Base-by-base conservation (phyloP, 352 stramenopile species). In the Pythium coloratum region DNA sequence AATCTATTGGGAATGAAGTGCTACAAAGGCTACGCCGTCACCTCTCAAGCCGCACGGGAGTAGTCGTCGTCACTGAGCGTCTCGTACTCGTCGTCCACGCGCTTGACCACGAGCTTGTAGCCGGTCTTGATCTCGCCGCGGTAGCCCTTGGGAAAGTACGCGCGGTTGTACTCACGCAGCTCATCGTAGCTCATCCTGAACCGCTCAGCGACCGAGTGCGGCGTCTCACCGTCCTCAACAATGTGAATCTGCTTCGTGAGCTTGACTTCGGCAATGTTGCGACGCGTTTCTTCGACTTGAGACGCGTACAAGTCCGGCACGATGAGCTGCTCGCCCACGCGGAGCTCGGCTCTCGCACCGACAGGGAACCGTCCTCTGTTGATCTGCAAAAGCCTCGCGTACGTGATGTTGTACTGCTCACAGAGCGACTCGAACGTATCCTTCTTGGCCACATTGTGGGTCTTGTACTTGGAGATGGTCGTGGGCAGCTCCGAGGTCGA, bases 191-290 rank as follows among this genome's bases (percentile, higher is more conserved):
- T 92, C 87, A 95, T 95, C 46, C 67, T 72, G 72, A 90, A 95
- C 33, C 58, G 64, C 36, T 72, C 75, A 0, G 81, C 82, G 56
- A 95, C 73, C 16, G 60, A 72, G 60, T 92, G 75, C 16, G 87
- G 85, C n/a, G 87, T 92, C 32, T 95, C 87, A 47, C 79, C 86
- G 2, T 64, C 57, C 44, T 88, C 76, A n/a, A 95, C 87, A 10
- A 89, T 67, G 59, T 95, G 84, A 58, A 95, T 95, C 71, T 94
- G 84, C 77, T 93, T 94, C 51, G 83, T 95, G 34, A 95, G 86
- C 64, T 84, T 91, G 42, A 95, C 75, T 57, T 95, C 87, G 0
- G 79, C 84, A 32, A 94, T 79, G 62, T 94, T 88, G 59, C 84
- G 80, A 62, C 83, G 75, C 58, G 70, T 72, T n/a, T 77, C 73